A percentile compares a stretch with the other conserved stretches of the same genome.
phyloP scores from a whole-genome alignment of 345 rosid genomes.

The Gossypium australe region DNA sequence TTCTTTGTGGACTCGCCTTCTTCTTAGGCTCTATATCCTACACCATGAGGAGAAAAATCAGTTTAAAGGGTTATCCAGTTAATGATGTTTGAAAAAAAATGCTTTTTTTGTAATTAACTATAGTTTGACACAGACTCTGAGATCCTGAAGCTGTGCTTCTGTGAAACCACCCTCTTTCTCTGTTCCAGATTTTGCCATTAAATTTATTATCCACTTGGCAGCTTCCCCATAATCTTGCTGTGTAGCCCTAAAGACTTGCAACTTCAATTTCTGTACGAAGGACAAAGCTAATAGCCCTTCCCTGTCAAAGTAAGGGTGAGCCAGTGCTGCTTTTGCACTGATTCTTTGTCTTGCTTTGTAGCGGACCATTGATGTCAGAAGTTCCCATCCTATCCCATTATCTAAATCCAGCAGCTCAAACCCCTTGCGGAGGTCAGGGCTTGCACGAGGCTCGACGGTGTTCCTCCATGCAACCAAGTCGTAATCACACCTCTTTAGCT shows the following conservation, averaged over 20 bases:
- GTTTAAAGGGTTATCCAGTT: background rate
- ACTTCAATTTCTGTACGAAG: slow-evolving; percentile 75
- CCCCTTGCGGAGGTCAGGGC: slow-evolving; percentile 65
- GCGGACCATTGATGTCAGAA: slow-evolving; percentile 81
- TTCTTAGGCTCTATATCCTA: slow-evolving; percentile 64
- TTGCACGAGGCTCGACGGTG: slow-evolving; percentile 75
- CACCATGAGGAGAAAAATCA: slow-evolving; percentile 1
- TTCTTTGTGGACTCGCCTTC: slow-evolving; percentile 56
- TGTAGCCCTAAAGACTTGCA: slow-evolving; percentile 71
- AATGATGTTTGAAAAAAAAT: background rate
- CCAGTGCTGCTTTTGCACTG: slow-evolving; percentile 83
- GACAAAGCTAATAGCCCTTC: slow-evolving; percentile 78
- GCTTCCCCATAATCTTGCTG: slow-evolving; percentile 91
- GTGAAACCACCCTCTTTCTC: slow-evolving; percentile 92
- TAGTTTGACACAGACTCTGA: slow-evolving; percentile 39
- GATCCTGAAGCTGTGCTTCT: slow-evolving; percentile 82
- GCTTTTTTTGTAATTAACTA: background rate
- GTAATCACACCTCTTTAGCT: slow-evolving; percentile 84
- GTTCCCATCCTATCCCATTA: slow-evolving; percentile 92
- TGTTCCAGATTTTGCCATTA: slow-evolving; percentile 72
- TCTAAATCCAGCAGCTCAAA: slow-evolving; percentile 79
- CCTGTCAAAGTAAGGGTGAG: slow-evolving; percentile 75
- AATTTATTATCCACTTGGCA: slow-evolving; percentile 63
- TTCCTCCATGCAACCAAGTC: slow-evolving; percentile 83
- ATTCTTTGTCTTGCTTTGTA: slow-evolving; percentile 87